A percentile compares a stretch with the other conserved stretches of the same genome.
phyloP scores from a whole-genome alignment of 106 monocot species.

The Acorus gramineus region DNA sequence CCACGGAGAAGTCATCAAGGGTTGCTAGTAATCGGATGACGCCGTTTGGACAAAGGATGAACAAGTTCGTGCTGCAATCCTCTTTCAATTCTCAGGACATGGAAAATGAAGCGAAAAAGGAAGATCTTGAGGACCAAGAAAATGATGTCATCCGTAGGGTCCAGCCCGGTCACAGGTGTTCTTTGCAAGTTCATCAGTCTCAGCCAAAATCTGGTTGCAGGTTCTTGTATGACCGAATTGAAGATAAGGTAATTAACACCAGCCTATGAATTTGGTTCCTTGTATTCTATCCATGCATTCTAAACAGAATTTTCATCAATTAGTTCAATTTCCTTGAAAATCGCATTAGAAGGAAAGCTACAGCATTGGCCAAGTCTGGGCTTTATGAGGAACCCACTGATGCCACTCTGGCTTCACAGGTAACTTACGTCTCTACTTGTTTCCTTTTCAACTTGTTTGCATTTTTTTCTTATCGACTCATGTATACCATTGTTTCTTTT shows the following conservation, averaged over 20 bases:
- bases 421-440: slow-evolving; percentile 6
- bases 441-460: background rate
- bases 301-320: too few species aligned
- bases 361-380: slow-evolving; percentile 35
- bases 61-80: slow-evolving; percentile 61
- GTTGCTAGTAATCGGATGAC: slow-evolving; percentile 33
- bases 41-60: slow-evolving; percentile 77
- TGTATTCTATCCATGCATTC: too few species aligned
- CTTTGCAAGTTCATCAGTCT: slow-evolving; percentile 45
- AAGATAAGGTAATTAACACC: slow-evolving; percentile 51
- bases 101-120: slow-evolving; percentile 10
- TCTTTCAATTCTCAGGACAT: slow-evolving; percentile 32
- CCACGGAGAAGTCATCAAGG: slow-evolving; percentile 21
- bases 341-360: slow-evolving; percentile 45
- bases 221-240: slow-evolving; percentile 81
- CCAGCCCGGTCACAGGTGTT: slow-evolving; percentile 55
- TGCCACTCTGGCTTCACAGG: slow-evolving; percentile 92
- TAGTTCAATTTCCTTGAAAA: slow-evolving; percentile 80
- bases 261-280: too few species aligned
- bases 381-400: slow-evolving; percentile 67
- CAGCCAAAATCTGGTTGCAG: slow-evolving; percentile 61
- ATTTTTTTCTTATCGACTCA: background rate
- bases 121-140: slow-evolving; percentile 32
- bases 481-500: background rate
- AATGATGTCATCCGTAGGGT: slow-evolving; percentile 81